phyloP scores from a whole-genome alignment of 2,329 filamentous ascomycete species.

The Claviceps capensis region DNA sequence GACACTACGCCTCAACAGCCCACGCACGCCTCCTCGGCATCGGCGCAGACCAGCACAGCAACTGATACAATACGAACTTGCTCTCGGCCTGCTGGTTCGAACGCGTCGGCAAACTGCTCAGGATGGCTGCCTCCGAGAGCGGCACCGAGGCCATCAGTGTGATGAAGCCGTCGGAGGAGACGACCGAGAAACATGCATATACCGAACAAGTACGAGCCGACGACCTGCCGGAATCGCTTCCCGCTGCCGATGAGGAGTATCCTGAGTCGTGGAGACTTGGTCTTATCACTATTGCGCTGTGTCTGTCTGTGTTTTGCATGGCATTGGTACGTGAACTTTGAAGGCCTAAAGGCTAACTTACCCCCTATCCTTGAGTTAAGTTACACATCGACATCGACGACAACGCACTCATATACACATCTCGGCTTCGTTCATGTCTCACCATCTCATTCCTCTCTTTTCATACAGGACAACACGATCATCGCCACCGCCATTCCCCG shows the following conservation, averaged over 20 bases:
- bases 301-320: conserved; percentile 6
- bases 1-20: too few species aligned
- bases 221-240: neutral
- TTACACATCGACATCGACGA: too few species aligned
- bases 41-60: too few species aligned
- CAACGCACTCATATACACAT: too few species aligned
- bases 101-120: neutral
- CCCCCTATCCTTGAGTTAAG: neutral
- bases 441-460: too few species aligned
- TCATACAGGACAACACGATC: conserved; percentile 21
- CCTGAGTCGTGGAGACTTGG: conserved; percentile 4
- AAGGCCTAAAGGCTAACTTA: neutral
- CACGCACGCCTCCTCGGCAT: too few species aligned
- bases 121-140: conserved; percentile 1
- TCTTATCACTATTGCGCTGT: conserved; percentile 7
- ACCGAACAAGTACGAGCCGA: neutral
- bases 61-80: too few species aligned
- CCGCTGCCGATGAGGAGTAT: neutral
- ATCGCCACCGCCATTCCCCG: conserved; percentile 21
- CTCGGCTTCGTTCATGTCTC: too few species aligned
- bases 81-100: too few species aligned
- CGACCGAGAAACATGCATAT: neutral
- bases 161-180: neutral
- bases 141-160: conserved; percentile 1
- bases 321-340: conserved; percentile 3